These are phyloP conservation scores for Byssothecium circinans DNA, from an alignment of 2,329 filamentous ascomycete genomes.

Conservation along the genomic window DNA sequence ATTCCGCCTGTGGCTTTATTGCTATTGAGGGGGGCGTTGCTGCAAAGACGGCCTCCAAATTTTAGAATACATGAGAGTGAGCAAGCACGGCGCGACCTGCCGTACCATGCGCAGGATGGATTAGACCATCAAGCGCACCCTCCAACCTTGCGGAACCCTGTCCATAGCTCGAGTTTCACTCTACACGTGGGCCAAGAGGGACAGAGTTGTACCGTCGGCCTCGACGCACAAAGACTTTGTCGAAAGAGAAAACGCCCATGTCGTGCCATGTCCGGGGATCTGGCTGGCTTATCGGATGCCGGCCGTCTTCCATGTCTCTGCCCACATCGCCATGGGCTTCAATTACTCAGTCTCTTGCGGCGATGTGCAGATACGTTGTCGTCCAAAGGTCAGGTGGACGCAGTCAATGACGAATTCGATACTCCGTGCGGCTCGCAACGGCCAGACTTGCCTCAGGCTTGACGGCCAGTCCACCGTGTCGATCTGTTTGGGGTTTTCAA, in stretches of 20 bases:
- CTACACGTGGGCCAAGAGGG: constrained; percentile 32
- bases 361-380: constrained; percentile 13
- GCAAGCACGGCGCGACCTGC: constrained; percentile 16
- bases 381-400: constrained; percentile 8
- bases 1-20: constrained; percentile 35
- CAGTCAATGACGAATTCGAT: constrained; percentile 9
- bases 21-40: constrained; percentile 17
- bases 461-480: constrained; percentile 5
- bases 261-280: constrained; percentile 18
- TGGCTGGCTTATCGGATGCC: constrained; percentile 16
- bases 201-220: constrained; percentile 14
- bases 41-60: constrained; percentile 13
- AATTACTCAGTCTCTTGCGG: constrained; percentile 10
- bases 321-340: not conserved
- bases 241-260: constrained; percentile 16
- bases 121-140: constrained; percentile 10
- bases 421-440: constrained; percentile 12
- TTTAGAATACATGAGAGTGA: constrained; percentile 7
- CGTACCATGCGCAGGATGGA: constrained; percentile 17
- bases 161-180: constrained; percentile 18
- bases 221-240: constrained; percentile 14
- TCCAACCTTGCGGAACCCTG: constrained; percentile 12
- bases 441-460: constrained; percentile 4
- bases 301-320: constrained; percentile 10
- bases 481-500: constrained; percentile 12